phyloP scores from a whole-genome alignment of 768 basidiomycete species.

The Butyriboletus loyo region DNA sequence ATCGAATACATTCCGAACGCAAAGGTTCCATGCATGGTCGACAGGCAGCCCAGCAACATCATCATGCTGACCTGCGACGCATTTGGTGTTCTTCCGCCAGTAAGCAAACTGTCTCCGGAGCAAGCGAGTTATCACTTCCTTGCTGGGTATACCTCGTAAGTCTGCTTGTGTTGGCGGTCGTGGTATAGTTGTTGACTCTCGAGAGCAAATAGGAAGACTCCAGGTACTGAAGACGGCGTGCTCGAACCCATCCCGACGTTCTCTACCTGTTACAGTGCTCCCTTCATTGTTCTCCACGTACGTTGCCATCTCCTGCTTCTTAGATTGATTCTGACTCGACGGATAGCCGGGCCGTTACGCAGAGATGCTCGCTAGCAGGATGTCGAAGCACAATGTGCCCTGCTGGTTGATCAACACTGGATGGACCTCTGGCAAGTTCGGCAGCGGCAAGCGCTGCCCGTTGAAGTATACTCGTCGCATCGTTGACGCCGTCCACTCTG shows the following conservation, averaged over 20 bases:
- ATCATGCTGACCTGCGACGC: conserved; percentile 98
- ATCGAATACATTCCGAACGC: conserved; percentile 98
- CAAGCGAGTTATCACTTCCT: conserved; percentile 98
- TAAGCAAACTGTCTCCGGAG: conserved; percentile 86
- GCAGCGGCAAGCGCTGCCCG: conserved; percentile 90
- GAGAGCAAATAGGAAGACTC: conserved; percentile 69
- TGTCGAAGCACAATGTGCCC: conserved; percentile 83
- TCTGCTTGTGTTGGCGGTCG: conserved; percentile 1
- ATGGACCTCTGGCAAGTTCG: conserved; percentile 94
- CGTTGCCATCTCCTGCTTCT: conserved; percentile 21
- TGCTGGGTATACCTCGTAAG: conserved; percentile 91
- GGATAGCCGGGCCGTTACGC: conserved; percentile 89
- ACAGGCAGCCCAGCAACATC: conserved; percentile 88
- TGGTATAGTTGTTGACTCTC: conserved; percentile 16
- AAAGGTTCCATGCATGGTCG: conserved; percentile 85
- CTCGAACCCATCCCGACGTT: conserved; percentile 98
- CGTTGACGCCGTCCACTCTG: conserved; percentile 95
- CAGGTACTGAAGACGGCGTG: conserved; percentile 98
- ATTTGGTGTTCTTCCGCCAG: conserved; percentile 96
- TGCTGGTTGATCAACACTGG: conserved; percentile 99
- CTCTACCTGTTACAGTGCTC: conserved; percentile 98
- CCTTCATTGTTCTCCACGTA: conserved; percentile 98
- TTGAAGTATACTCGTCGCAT: conserved; percentile 95
- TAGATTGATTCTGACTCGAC: neutral
- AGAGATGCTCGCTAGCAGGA: conserved; percentile 92